Percentiles rank a stretch among this genome's conserved stretches.
Conservation (phyloP, 345 rosid species). For the Carallia pectinifolia region DNA sequence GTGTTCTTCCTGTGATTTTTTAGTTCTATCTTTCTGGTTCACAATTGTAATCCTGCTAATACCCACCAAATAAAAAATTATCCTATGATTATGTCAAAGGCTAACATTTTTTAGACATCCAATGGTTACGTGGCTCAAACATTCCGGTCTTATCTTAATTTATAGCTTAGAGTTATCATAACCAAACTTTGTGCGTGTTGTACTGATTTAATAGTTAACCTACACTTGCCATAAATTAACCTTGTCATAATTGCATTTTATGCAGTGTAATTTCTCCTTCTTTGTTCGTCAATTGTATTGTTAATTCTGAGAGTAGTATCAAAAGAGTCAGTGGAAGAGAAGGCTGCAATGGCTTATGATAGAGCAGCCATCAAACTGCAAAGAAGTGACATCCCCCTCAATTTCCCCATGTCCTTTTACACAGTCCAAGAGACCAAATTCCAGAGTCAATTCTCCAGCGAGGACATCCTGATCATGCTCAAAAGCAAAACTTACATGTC, state of each 20-base stretch:
- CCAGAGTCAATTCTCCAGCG: slow-evolving; percentile 15
- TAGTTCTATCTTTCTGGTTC: background rate
- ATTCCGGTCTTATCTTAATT: background rate
- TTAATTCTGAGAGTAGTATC: background rate
- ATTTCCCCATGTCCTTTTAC: slow-evolving; percentile 9
- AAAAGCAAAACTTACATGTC: slow-evolving; percentile 18
- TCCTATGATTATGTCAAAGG: background rate
- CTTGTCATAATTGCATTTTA: background rate
- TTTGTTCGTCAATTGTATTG: background rate
- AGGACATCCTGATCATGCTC: slow-evolving; percentile 17
- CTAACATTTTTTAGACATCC: background rate
- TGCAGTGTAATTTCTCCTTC: background rate
- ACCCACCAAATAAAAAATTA: slow-evolving; percentile 9
- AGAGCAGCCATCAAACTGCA: slow-evolving; percentile 32
- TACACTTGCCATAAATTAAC: slow-evolving; percentile 5
- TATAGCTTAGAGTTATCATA: slow-evolving; percentile 12
- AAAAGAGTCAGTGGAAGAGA: background rate
- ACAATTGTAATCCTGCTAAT: background rate
- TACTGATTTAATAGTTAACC: slow-evolving; percentile 2
- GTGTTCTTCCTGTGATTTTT: background rate
- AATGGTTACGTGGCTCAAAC: background rate
- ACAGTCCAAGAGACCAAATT: slow-evolving; percentile 19
- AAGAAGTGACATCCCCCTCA: slow-evolving; percentile 17
- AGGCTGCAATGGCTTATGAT: slow-evolving; percentile 30
- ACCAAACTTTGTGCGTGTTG: background rate